Evolutionary conservation across 2,329 filamentous ascomycete genomes (phyloP).

Genomic region (Claviceps arundinis): DNA sequence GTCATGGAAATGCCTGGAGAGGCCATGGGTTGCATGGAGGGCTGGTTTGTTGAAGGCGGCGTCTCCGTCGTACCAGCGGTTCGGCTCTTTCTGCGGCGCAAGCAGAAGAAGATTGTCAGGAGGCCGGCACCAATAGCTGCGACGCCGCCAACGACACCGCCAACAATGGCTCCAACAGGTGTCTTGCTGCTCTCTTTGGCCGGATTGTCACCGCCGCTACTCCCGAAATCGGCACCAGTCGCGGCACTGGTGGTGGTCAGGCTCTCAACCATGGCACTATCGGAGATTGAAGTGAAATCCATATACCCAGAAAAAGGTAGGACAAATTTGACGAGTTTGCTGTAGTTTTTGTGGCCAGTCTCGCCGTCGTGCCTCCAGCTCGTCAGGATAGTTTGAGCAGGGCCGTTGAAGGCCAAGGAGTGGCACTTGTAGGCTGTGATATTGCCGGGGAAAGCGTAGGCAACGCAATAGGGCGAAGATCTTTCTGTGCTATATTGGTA

Average conservation of each 20-base stretch:
- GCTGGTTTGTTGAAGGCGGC: neutral
- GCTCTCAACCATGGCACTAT: neutral
- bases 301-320: neutral
- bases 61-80: slow-evolving; percentile 3
- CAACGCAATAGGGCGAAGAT: slow-evolving; percentile 26
- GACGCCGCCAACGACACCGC: slow-evolving; percentile 24
- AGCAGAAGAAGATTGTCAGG: slow-evolving; percentile 18
- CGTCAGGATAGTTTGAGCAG: slow-evolving; percentile 23
- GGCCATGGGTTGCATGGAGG: slow-evolving; percentile 1
- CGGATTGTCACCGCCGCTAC: neutral
- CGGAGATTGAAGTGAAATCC: neutral
- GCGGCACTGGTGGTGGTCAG: slow-evolving; percentile 1
- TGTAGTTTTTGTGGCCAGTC: slow-evolving; percentile 6
- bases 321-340: neutral
- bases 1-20: slow-evolving; percentile 2
- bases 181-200: slow-evolving; percentile 7
- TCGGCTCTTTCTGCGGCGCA: slow-evolving; percentile 17
- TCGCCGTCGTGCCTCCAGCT: slow-evolving; percentile 24
- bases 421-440: slow-evolving; percentile 33
- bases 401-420: slow-evolving; percentile 2
- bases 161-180: slow-evolving; percentile 23
- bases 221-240: slow-evolving; percentile 1
- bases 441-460: slow-evolving; percentile 24
- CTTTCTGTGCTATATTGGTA: slow-evolving; percentile 20
- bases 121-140: slow-evolving; percentile 19